Evolutionary conservation across 371 early-diverging fungal genomes (phyloP).

Genomic region (Circinella minor): DNA sequence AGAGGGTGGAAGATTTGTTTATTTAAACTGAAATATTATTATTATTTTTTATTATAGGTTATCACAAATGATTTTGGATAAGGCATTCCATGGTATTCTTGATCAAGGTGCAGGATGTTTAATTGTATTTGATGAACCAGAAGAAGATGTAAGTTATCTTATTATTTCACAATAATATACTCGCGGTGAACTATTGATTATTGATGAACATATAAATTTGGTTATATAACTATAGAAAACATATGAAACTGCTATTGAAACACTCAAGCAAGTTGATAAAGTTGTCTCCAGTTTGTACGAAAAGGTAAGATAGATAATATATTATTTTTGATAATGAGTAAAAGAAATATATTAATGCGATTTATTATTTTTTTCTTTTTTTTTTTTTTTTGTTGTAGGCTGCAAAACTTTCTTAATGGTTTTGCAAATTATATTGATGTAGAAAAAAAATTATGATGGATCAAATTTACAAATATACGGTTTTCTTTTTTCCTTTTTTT

Average conservation of each 20-base stretch:
- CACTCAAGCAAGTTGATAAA: slow-evolving; percentile 92
- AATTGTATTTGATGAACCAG: slow-evolving; percentile 91
- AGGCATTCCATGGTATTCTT: slow-evolving; percentile 93
- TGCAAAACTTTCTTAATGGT: slow-evolving; percentile 22
- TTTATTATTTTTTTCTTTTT: not conserved
- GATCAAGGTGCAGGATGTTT: slow-evolving; percentile 97
- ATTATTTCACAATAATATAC: not conserved
- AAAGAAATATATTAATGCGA: not conserved
- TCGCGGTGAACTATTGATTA: not conserved
- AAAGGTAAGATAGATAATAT: slow-evolving; percentile 59
- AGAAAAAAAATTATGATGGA: not conserved
- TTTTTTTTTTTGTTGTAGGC: slow-evolving; percentile 15
- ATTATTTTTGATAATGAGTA: no score
- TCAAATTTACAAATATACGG: slow-evolving; percentile 4
- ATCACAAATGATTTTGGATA: slow-evolving; percentile 98
- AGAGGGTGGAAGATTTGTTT: not conserved
- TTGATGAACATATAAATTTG: not conserved
- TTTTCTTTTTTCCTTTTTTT: slow-evolving; percentile 1
- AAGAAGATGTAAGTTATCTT: slow-evolving; percentile 70
- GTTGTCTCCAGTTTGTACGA: slow-evolving; percentile 95
- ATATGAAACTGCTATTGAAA: slow-evolving; percentile 91
- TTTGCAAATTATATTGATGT: not conserved
- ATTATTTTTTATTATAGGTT: slow-evolving; percentile 46
- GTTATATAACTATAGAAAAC: slow-evolving; percentile 64
- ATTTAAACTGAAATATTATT: not conserved